Conservation (phyloP, 2,329 filamentous ascomycete genomes). For the Corynespora cassiicola region DNA sequence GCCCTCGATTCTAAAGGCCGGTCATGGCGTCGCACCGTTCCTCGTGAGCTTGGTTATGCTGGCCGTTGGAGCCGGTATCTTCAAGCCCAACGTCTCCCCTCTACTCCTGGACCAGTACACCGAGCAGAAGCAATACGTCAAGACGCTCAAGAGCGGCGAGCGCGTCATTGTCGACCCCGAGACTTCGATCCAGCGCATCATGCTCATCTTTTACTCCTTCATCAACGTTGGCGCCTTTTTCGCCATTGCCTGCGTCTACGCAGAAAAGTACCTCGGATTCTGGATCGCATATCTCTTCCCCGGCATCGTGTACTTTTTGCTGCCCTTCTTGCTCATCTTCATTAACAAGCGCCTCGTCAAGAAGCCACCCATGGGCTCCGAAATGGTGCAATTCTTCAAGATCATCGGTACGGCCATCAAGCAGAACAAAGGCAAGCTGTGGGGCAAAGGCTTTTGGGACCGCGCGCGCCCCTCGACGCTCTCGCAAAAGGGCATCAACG, state of each 20-base stretch:
- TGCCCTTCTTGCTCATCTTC: constrained; percentile 28
- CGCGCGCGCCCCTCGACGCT: constrained; percentile 38
- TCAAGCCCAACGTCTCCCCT: constrained; percentile 52
- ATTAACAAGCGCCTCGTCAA: constrained; percentile 44
- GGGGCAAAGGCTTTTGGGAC: constrained; percentile 41
- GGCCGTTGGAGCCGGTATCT: constrained; percentile 33
- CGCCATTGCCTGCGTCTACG: constrained; percentile 36
- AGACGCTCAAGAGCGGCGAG: constrained; percentile 50
- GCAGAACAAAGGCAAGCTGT: constrained; percentile 41
- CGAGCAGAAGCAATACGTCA: constrained; percentile 50
- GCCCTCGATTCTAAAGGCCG: constrained; percentile 49
- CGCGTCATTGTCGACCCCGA: constrained; percentile 59
- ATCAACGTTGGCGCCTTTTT: constrained; percentile 13
- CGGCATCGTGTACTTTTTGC: constrained; percentile 35
- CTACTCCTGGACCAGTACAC: constrained; percentile 54
- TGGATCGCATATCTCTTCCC: constrained; percentile 50
- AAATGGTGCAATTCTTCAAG: constrained; percentile 39
- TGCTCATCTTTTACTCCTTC: constrained; percentile 43
- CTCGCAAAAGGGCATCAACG: constrained; percentile 21
- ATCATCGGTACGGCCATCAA: constrained; percentile 42
- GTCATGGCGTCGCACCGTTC: constrained; percentile 46
- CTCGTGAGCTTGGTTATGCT: constrained; percentile 48
- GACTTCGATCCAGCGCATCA: constrained; percentile 47
- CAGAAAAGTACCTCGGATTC: constrained; percentile 50
- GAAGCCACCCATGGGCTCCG: constrained; percentile 39